Conservation (phyloP, 2,329 filamentous ascomycete genomes). For the Colletotrichum sp. region DNA sequence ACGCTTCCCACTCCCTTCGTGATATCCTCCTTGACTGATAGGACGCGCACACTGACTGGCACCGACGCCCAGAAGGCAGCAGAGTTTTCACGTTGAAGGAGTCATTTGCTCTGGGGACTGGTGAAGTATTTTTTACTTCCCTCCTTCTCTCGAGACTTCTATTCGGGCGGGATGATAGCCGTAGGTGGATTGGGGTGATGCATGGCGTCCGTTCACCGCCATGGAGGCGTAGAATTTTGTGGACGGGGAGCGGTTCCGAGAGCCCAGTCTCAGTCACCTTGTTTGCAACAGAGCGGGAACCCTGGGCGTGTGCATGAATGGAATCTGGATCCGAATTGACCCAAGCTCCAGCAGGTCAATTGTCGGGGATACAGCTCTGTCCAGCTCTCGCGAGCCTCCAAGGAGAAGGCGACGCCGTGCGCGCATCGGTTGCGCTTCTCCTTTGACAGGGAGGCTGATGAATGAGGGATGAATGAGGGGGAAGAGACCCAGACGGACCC, state of each 20-base stretch:
- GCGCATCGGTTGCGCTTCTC: background rate
- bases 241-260: constrained; percentile 18
- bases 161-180: constrained; percentile 6
- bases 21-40: constrained; percentile 7
- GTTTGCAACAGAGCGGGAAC: constrained; percentile 16
- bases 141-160: constrained; percentile 5
- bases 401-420: background rate
- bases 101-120: constrained; percentile 20
- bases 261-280: constrained; percentile 10
- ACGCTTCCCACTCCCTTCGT: background rate
- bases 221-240: constrained; percentile 13
- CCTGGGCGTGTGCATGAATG: constrained; percentile 15
- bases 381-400: background rate
- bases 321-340: constrained; percentile 4
- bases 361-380: background rate
- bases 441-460: background rate
- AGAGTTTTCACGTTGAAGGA: constrained; percentile 14
- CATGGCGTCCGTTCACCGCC: constrained; percentile 19
- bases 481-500: background rate
- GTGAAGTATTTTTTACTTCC: background rate
- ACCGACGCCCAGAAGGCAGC: constrained; percentile 4
- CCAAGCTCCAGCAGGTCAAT: background rate
- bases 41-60: background rate
- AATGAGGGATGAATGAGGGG: background rate
- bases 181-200: constrained; percentile 13